Percentiles rank a stretch among this genome's conserved stretches.
Conservation (phyloP, 106 monocot genomes). For the Dendrobium officinale region DNA sequence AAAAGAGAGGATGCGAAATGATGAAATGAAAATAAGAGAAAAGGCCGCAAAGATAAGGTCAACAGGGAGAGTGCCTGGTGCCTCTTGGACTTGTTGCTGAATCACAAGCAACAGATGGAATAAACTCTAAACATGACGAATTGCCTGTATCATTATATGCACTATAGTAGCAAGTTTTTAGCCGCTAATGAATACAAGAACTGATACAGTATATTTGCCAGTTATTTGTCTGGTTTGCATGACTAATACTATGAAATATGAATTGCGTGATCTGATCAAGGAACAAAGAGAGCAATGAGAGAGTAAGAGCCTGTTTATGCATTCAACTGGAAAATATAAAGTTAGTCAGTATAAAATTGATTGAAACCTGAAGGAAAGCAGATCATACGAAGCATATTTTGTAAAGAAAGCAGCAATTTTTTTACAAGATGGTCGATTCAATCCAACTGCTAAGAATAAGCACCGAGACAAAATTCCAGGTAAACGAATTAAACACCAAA, state of each 20-base stretch:
- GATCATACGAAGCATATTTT: background rate
- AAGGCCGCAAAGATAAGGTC: conserved; percentile 15
- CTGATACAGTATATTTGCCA: background rate
- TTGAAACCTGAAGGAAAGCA: background rate
- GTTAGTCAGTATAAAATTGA: background rate
- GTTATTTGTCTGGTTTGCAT: background rate
- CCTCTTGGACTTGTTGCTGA: conserved; percentile 12
- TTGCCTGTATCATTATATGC: background rate
- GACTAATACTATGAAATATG: background rate
- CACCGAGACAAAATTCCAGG: no score
- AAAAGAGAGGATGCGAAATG: conserved; percentile 40
- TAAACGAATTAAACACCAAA: no score
- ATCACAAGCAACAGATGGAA: background rate
- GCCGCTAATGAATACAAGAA: background rate
- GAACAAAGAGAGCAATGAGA: conserved; percentile 1
- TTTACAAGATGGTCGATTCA: no score
- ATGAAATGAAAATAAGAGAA: conserved; percentile 32
- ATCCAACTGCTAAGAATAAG: no score
- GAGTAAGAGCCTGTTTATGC: background rate
- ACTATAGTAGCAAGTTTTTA: background rate
- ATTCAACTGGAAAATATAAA: background rate
- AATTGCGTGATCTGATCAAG: background rate
- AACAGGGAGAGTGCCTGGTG: conserved; percentile 12
- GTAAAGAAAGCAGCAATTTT: no score
- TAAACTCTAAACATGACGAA: background rate